phyloP scores from a whole-genome alignment of 2,329 filamentous ascomycete genomes.

The Ceratocystis colombiana region DNA sequence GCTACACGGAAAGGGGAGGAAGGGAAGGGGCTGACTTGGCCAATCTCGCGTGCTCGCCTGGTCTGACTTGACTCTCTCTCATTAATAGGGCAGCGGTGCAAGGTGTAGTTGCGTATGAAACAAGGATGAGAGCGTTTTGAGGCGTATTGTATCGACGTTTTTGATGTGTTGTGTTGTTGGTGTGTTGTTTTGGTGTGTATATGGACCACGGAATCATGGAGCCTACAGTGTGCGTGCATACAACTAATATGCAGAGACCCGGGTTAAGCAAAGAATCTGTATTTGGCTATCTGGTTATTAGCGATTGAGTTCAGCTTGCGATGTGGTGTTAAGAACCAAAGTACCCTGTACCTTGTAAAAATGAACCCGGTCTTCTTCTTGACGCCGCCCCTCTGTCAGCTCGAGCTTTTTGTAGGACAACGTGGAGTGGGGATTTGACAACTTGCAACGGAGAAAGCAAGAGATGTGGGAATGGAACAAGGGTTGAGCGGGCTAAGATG shows the following conservation, averaged over 20 bases:
- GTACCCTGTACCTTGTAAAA: slow-evolving; percentile 12
- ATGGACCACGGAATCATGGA: not conserved
- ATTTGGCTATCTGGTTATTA: slow-evolving; percentile 1
- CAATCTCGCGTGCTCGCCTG: not conserved
- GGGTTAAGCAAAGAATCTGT: not conserved
- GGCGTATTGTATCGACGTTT: not conserved
- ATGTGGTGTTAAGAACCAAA: not conserved
- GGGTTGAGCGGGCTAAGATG: not conserved
- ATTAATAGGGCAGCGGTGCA: not conserved
- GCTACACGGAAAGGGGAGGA: not conserved
- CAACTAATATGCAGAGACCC: not conserved
- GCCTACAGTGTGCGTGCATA: not conserved
- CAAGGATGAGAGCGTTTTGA: slow-evolving; percentile 1
- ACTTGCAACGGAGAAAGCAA: not conserved
- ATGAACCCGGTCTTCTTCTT: not conserved
- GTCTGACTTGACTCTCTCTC: not conserved
- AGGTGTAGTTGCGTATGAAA: not conserved
- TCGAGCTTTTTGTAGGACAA: not conserved
- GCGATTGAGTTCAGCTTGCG: not conserved
- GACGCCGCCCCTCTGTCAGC: slow-evolving; percentile 4
- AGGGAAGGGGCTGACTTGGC: not conserved
- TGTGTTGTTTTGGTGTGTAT: not conserved
- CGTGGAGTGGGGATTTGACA: slow-evolving; percentile 2
- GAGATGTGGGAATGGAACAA: not conserved
- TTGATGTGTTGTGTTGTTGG: not conserved